Percentiles rank a stretch among this genome's conserved stretches.
phyloP scores from a whole-genome alignment of 2,329 filamentous ascomycete genomes.

The Plectosphaerella plurivora region DNA sequence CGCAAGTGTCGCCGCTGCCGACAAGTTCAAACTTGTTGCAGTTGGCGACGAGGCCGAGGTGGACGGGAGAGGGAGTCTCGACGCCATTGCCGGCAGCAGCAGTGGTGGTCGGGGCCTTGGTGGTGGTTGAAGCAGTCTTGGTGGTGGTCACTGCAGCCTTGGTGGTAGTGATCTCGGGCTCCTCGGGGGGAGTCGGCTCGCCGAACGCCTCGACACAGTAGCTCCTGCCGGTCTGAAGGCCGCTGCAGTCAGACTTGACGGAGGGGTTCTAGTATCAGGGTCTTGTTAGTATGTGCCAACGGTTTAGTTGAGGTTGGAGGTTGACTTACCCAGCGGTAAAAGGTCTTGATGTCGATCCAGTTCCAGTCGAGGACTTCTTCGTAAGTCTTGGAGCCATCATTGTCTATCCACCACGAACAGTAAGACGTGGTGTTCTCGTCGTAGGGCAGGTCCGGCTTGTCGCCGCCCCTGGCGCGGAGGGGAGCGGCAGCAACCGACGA shows the following conservation, averaged over 20 bases:
- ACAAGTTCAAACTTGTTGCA: constrained; percentile 23
- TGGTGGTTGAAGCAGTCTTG: constrained; percentile 9
- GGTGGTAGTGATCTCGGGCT: neutral
- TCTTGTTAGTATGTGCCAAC: too few relatives aligned
- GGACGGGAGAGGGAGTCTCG: constrained; percentile 20
- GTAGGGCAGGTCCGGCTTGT: neutral
- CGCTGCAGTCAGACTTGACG: neutral
- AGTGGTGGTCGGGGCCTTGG: constrained; percentile 5
- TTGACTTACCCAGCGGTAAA: constrained; percentile 2
- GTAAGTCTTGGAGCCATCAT: constrained; percentile 3
- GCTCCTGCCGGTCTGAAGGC: neutral
- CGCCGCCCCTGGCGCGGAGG: too few relatives aligned
- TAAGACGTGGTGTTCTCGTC: constrained; percentile 1
- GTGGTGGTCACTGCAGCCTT: constrained; percentile 1
- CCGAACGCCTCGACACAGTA: constrained; percentile 7
- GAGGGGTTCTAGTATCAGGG: constrained; percentile 2
- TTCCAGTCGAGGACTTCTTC: neutral
- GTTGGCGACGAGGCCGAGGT: constrained; percentile 20
- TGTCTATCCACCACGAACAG: constrained; percentile 2
- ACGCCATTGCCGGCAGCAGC: constrained; percentile 15
- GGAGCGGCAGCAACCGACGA: too few relatives aligned
- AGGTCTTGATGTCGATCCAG: constrained; percentile 1
- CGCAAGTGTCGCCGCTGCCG: constrained; percentile 15
- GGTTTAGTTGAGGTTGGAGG: neutral
- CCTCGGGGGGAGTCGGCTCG: neutral